These are phyloP conservation scores for Davidsoniella neocaledoniae DNA, from an alignment of 2,329 filamentous ascomycete species.

Conservation along the genomic window DNA sequence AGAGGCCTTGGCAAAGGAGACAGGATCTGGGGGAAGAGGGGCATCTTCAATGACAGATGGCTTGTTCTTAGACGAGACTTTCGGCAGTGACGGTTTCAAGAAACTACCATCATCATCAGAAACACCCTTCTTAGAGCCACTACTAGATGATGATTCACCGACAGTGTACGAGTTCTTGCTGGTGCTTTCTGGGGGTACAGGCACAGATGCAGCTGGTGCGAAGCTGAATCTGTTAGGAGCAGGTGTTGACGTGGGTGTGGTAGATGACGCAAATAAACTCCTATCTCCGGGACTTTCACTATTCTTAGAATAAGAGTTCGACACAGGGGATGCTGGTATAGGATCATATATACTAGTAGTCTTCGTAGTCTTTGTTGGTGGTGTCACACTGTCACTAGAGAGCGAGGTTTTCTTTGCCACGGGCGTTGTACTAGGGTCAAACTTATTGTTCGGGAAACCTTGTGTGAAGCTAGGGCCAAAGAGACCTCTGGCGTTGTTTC, in stretches of 20 bases:
- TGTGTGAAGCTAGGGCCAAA: neutral
- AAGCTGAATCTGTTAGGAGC: slow-evolving; percentile 31
- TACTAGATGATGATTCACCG: slow-evolving; percentile 33
- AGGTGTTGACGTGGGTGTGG: slow-evolving; percentile 36
- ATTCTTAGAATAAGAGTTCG: neutral
- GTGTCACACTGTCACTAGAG: neutral
- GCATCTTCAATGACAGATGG: slow-evolving; percentile 18
- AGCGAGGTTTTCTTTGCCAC: slow-evolving; percentile 5
- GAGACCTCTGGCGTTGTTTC: neutral
- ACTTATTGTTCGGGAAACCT: neutral
- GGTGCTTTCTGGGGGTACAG: slow-evolving; percentile 37
- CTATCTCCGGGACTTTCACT: neutral
- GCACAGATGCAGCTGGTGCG: slow-evolving; percentile 19
- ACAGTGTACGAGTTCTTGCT: slow-evolving; percentile 34
- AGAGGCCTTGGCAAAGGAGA: slow-evolving; percentile 19
- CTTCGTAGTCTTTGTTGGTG: neutral
- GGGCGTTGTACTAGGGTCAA: slow-evolving; percentile 2
- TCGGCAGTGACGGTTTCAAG: slow-evolving; percentile 5
- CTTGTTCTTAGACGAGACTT: slow-evolving; percentile 13
- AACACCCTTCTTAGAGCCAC: slow-evolving; percentile 10
- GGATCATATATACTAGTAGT: neutral
- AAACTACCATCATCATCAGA: slow-evolving; percentile 10
- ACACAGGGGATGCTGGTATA: slow-evolving; percentile 1
- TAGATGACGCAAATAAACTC: slow-evolving; percentile 18
- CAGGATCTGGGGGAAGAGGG: slow-evolving; percentile 28